Conservation (phyloP, 2,329 filamentous ascomycete species). For the Chaetothyriales sp. region DNA sequence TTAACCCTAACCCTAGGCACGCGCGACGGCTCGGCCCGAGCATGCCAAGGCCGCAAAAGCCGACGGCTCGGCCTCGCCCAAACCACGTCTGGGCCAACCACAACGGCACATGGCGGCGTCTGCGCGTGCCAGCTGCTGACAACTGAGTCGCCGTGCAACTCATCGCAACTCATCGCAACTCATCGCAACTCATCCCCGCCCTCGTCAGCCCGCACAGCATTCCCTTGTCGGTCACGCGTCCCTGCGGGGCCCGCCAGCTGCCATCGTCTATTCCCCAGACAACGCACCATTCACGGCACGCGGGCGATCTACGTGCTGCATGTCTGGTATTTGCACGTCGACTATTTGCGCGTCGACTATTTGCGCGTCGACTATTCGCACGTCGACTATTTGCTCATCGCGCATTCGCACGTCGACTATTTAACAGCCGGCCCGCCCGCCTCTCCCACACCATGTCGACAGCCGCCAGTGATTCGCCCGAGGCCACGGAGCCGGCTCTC, state of each 20-base stretch:
- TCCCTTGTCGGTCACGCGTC: too few species aligned
- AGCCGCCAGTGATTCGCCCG: conserved; percentile 16
- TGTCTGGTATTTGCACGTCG: too few species aligned
- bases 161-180: too few species aligned
- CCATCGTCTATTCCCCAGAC: too few species aligned
- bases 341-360: neutral
- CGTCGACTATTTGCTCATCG: neutral
- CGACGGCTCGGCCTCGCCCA: too few species aligned
- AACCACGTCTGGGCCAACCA: neutral
- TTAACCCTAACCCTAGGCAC: too few species aligned
- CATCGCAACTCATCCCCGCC: too few species aligned
- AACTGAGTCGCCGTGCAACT: neutral
- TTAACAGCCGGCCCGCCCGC: neutral
- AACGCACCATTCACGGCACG: too few species aligned
- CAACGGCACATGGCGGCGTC: neutral
- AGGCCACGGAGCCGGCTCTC: conserved; percentile 16
- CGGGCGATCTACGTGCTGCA: too few species aligned
- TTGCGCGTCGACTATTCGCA: too few species aligned
- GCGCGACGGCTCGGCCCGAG: neutral
- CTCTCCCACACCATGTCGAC: conserved; percentile 18
- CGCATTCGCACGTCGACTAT: neutral
- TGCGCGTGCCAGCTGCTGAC: neutral
- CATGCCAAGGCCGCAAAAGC: neutral
- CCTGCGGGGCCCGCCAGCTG: too few species aligned
- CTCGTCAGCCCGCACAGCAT: too few species aligned